Evolutionary conservation across 2,329 filamentous ascomycete species (phyloP).

Genomic region (Exophiala mesophila): DNA sequence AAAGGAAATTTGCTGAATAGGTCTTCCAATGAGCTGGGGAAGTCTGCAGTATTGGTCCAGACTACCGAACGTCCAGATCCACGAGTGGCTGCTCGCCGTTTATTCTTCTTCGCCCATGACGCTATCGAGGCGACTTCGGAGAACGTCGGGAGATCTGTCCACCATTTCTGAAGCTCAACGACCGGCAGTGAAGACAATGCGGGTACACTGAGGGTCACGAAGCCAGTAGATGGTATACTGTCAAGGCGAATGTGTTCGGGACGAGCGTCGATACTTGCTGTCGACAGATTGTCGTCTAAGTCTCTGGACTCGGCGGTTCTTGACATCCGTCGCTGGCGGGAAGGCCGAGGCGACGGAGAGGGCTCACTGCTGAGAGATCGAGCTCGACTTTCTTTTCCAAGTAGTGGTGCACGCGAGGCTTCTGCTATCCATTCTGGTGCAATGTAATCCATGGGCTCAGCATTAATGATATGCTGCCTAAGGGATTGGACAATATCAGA

Average conservation of each 20-base stretch:
- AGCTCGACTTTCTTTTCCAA: slow-evolving; percentile 8
- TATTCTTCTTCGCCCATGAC: not conserved
- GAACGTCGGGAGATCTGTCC: not conserved
- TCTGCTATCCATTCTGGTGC: slow-evolving; percentile 39
- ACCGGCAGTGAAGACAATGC: slow-evolving; percentile 15
- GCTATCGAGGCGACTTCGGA: not conserved
- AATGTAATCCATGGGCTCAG: slow-evolving; percentile 40
- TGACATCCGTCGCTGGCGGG: slow-evolving; percentile 5
- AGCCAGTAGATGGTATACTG: slow-evolving; percentile 20
- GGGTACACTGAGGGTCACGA: slow-evolving; percentile 24
- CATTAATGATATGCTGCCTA: slow-evolving; percentile 47
- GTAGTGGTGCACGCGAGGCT: slow-evolving; percentile 10
- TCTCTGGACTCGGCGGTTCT: slow-evolving; percentile 3
- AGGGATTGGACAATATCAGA: slow-evolving; percentile 45
- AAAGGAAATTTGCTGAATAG: slow-evolving; percentile 12
- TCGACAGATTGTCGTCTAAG: too few relatives aligned
- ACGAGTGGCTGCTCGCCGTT: not conserved
- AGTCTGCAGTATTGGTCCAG: slow-evolving; percentile 14
- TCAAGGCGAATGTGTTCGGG: too few relatives aligned
- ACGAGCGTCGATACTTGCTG: too few relatives aligned
- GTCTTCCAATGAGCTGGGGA: slow-evolving; percentile 16
- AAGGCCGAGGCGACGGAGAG: slow-evolving; percentile 9
- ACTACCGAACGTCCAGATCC: slow-evolving; percentile 5
- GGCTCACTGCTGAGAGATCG: slow-evolving; percentile 29
- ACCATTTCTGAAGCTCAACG: slow-evolving; percentile 16